Base-by-base conservation (phyloP, 768 basidiomycete species). In the Collybiopsis confluens region DNA sequence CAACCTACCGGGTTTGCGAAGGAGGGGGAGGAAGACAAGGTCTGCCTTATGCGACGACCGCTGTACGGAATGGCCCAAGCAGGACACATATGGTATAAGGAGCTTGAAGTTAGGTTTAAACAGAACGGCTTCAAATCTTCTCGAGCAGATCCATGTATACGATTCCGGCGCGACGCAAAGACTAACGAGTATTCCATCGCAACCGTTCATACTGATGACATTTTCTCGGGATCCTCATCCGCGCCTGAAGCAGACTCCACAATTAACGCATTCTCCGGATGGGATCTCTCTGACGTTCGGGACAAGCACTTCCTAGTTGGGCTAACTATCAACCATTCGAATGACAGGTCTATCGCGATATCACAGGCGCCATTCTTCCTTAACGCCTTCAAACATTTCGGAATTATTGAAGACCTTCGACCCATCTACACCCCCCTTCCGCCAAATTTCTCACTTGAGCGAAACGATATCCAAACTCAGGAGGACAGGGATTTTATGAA, bases 1-100 rank as follows among this genome's bases (percentile, higher is more conserved):
- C 61, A 62, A 42, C 61, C 62, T 2, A 50, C 50, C 23, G 58
- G 58, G 5, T 59, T 61, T 58, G 28, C 23, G 9, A 51, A 59
- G 26, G 40, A 37, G 30, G 49, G 49, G 49, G 49, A 51, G 49
- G n/a, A n/a, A n/a, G 49, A 51, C 16, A 51, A 37, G 30, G 49
- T 51, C 1, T 51, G 35, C 11, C 20, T 36, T 20, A 15, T 51
- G 4, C 16, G n/a, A 37, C 15, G 3, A 21, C 49, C 35, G 5
- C 24, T 51, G 9, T 51, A 51, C 11, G 49, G 49, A 2, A 36
- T 51, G 30, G 26, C 36, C 24, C 49, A 51, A 37, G 28, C 52
- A 13, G 52, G 52, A 23, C 52, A 54, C 42, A 54, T 54, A 24
- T 54, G 41, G 52, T 54, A 44, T 18, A 54, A 54, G 26, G 33